phyloP scores from a whole-genome alignment of 805 yeast genomes.

The Saccharomycopsis sp. region DNA sequence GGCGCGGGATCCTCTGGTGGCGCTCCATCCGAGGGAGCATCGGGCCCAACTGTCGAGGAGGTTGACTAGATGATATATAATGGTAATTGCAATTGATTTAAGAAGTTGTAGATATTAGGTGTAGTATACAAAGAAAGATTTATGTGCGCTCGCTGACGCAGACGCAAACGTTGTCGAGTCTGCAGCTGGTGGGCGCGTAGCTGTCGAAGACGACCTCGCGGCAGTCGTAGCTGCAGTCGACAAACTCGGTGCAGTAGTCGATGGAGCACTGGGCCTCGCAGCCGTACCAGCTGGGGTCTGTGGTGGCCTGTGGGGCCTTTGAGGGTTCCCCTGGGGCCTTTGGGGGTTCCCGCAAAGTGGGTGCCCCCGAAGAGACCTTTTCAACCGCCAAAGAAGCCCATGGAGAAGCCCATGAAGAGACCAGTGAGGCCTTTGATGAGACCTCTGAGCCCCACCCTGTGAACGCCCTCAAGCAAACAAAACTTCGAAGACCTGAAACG shows the following conservation, averaged over 20 bases:
- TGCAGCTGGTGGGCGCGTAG: slow-evolving; percentile 14
- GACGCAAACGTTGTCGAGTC: slow-evolving; percentile 11
- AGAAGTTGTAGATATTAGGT: background rate
- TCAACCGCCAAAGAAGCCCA: background rate
- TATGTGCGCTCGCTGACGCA: slow-evolving; percentile 15
- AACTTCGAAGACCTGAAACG: no score
- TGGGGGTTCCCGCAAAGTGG: no score
- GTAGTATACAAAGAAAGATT: background rate
- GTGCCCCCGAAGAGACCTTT: background rate
- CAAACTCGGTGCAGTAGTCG: slow-evolving; percentile 17
- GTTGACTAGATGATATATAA: slow-evolving; percentile 49
- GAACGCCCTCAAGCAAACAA: no score
- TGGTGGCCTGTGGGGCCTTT: no score
- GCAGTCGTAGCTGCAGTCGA: slow-evolving; percentile 19
- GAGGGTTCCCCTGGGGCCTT: no score
- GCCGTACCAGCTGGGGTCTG: slow-evolving; percentile 17
- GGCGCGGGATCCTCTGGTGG: slow-evolving; percentile 47
- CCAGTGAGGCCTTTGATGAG: background rate
- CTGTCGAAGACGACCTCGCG: slow-evolving; percentile 9
- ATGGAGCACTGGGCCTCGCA: slow-evolving; percentile 14
- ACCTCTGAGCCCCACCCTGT: background rate
- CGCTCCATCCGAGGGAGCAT: slow-evolving; percentile 38
- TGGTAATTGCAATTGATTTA: background rate
- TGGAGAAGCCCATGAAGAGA: background rate
- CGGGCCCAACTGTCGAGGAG: slow-evolving; percentile 73